Evolutionary conservation across 306 rosid genomes (phyloP).

Genomic region (Clitoria ternatea): DNA sequence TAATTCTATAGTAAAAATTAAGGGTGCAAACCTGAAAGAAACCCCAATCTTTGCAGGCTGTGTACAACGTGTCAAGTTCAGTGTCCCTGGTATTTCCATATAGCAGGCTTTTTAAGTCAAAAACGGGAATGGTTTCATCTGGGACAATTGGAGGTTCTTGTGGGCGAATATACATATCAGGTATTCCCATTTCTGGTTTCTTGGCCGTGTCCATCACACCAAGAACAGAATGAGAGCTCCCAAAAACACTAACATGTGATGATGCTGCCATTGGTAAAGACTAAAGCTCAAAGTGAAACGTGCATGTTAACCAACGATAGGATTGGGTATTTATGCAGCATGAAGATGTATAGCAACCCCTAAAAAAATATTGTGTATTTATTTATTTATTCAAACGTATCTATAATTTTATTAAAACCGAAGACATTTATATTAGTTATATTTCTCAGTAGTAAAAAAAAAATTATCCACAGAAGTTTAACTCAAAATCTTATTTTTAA

Average conservation of each 20-base stretch:
- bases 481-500: too few relatives aligned
- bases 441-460: too few relatives aligned
- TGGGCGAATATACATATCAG: slow-evolving; percentile 40
- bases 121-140: slow-evolving; percentile 40
- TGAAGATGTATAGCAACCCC: too few relatives aligned
- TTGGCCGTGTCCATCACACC: slow-evolving; percentile 29
- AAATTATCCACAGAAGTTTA: too few relatives aligned
- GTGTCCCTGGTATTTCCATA: background rate
- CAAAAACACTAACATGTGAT: background rate
- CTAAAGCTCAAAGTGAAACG: background rate
- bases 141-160: slow-evolving; percentile 24
- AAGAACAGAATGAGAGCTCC: slow-evolving; percentile 28
- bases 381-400: too few relatives aligned
- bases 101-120: slow-evolving; percentile 42
- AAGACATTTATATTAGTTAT: too few relatives aligned
- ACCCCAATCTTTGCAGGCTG: slow-evolving; percentile 78
- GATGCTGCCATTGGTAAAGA: slow-evolving; percentile 23
- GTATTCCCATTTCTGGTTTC: slow-evolving; percentile 26
- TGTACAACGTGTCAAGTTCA: slow-evolving; percentile 46
- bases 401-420: too few relatives aligned
- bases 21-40: slow-evolving; percentile 58
- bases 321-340: slow-evolving; percentile 15
- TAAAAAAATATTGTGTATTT: too few relatives aligned
- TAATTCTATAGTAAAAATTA: background rate
- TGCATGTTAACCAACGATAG: background rate